These are phyloP conservation scores for Colletotrichum eleusines DNA, from an alignment of 2,329 filamentous ascomycete species.

Conservation along the genomic window DNA sequence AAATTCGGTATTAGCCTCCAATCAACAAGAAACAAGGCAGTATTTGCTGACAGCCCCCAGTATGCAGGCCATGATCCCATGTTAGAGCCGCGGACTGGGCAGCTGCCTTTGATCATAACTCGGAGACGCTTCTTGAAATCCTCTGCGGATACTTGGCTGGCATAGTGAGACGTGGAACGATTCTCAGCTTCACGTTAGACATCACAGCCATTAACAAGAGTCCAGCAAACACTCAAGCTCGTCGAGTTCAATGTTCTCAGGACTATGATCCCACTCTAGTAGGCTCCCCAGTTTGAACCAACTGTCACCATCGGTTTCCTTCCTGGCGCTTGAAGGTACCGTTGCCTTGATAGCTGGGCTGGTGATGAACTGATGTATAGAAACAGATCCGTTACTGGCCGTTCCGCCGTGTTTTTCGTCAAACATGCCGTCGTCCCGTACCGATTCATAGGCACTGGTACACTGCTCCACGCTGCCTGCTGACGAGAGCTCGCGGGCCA, in stretches of 20 bases:
- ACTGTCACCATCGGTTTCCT: slow-evolving; percentile 55
- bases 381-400: slow-evolving; percentile 43
- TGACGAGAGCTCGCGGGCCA: slow-evolving; percentile 59
- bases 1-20: background rate
- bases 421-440: slow-evolving; percentile 66
- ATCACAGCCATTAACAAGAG: slow-evolving; percentile 66
- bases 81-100: background rate
- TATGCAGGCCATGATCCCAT: background rate
- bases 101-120: background rate
- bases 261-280: slow-evolving; percentile 75
- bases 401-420: slow-evolving; percentile 55
- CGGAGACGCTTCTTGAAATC: background rate
- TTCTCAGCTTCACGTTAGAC: slow-evolving; percentile 25
- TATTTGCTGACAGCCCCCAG: background rate
- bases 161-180: slow-evolving; percentile 5
- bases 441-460: slow-evolving; percentile 55
- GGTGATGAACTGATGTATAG: slow-evolving; percentile 60
- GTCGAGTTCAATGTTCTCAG: slow-evolving; percentile 91
- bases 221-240: slow-evolving; percentile 91
- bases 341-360: slow-evolving; percentile 68
- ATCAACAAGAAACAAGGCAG: background rate
- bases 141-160: background rate
- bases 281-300: slow-evolving; percentile 60
- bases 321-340: slow-evolving; percentile 47
- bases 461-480: slow-evolving; percentile 48